phyloP scores from a whole-genome alignment of 768 basidiomycete species.

The Lactifluus volemus region DNA sequence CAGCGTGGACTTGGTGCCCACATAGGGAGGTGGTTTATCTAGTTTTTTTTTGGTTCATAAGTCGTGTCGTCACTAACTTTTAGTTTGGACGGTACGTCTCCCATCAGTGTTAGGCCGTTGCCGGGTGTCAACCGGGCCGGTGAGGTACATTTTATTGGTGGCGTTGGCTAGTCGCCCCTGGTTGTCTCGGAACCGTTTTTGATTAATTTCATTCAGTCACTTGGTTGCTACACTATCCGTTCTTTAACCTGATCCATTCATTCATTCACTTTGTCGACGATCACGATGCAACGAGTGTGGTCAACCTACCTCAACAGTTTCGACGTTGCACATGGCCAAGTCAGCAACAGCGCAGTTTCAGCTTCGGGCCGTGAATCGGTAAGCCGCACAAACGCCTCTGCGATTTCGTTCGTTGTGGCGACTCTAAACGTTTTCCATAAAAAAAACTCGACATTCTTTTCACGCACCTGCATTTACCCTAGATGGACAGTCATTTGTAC shows the following conservation, averaged over 20 bases:
- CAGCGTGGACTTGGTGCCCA: too few relatives aligned
- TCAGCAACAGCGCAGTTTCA: background rate
- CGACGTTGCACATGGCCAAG: slow-evolving; percentile 8
- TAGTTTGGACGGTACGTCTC: too few relatives aligned
- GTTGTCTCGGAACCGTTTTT: too few relatives aligned
- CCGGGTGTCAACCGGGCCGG: too few relatives aligned
- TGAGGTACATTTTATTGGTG: too few relatives aligned
- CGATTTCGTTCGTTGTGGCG: background rate
- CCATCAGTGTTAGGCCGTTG: too few relatives aligned
- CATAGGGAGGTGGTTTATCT: too few relatives aligned
- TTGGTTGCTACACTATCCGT: background rate
- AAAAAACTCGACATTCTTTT: background rate
- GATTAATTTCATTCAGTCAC: too few relatives aligned
- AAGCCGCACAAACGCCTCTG: background rate
- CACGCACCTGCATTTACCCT: background rate
- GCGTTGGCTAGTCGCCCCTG: too few relatives aligned
- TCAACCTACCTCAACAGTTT: slow-evolving; percentile 39
- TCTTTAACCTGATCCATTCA: background rate
- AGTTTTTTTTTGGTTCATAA: too few relatives aligned
- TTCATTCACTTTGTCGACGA: background rate
- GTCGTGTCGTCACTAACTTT: too few relatives aligned
- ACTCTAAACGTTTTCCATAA: background rate
- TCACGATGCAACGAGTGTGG: slow-evolving; percentile 44
- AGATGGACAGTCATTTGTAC: slow-evolving; percentile 17
- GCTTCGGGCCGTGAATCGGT: slow-evolving; percentile 9